Evolutionary conservation across 2,329 filamentous ascomycete genomes (phyloP).

Genomic region (Pseudogymnoascus sp.): DNA sequence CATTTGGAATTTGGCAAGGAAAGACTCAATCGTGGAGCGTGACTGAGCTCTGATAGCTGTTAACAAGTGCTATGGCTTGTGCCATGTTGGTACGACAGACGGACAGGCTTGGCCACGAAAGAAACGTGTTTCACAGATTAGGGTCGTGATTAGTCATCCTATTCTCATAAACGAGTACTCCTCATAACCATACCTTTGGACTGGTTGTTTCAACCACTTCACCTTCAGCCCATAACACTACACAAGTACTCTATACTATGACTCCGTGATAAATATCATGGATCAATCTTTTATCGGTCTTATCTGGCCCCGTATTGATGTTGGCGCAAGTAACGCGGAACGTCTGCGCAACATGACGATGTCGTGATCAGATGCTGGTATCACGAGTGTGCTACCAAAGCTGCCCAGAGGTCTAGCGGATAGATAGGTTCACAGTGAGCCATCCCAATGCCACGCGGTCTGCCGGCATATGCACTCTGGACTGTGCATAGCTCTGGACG

Average conservation of each 20-base stretch:
- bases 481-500: background rate
- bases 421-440: no score
- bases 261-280: background rate
- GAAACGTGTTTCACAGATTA: background rate
- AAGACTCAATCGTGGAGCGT: background rate
- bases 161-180: no score
- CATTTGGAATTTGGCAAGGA: background rate
- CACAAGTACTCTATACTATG: background rate
- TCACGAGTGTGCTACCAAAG: background rate
- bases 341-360: background rate
- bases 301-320: background rate
- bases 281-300: background rate
- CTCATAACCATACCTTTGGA: background rate
- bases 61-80: background rate
- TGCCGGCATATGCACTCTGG: background rate
- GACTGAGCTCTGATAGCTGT: background rate
- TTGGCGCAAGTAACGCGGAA: background rate
- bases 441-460: background rate
- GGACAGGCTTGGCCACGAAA: background rate
- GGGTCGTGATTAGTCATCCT: background rate
- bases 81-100: background rate
- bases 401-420: background rate
- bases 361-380: conserved; percentile 1
- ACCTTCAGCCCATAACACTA: background rate
- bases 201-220: background rate